Evolutionary conservation across 2,329 filamentous ascomycete species (phyloP), one percentile per base, ranked within the genome.

Genomic region (Camillea tinctor): DNA sequence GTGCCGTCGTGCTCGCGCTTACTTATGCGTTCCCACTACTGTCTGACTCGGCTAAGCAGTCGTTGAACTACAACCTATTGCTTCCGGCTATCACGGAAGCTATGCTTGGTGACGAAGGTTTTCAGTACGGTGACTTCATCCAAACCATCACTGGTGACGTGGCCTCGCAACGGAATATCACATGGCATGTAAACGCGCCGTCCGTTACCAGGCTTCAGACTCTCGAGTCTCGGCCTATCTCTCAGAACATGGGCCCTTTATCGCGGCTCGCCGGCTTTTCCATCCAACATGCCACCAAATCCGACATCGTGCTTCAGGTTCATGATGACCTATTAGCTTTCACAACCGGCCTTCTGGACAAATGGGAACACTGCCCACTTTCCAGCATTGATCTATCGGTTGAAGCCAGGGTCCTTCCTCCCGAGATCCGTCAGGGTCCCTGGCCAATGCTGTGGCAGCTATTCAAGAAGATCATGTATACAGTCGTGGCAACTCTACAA

Each of bases 1-100:
- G 74, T 5, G 82, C 84, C 5, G 84, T 94, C 26, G 84, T 88
- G 0, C 81, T 95, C 68, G 88, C 91, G 0, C 76, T 96, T 64
- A 92, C 90, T 66, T 91, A 92, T 71, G 87, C 87, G 1, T 93
- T 96, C 66, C 88, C 89, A 2, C 79, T 90, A 23, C 75, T 96
- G 7, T 86, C 88, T 0, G 84, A 88, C 55, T 73, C 76, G 3
- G 82, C 88, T 59, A 82, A 83, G 64, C 74, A 76, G 5, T 77
- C 81, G 52, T 72, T 96, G 48, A 80, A 92, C 68, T 89, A 88
- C 74, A 85, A 92, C 66, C 76, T 80, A 9, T 77, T 97, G 20
- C 79, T 97, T 9, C 91, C 92, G 0, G 79, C 91, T 0, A 77
- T 90, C 44, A 79, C 91, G 36, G 84, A 85, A 56, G 84, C 89